phyloP scores from a whole-genome alignment of 1,284 basidiomycete genomes.

The Phylloporus sp. region DNA sequence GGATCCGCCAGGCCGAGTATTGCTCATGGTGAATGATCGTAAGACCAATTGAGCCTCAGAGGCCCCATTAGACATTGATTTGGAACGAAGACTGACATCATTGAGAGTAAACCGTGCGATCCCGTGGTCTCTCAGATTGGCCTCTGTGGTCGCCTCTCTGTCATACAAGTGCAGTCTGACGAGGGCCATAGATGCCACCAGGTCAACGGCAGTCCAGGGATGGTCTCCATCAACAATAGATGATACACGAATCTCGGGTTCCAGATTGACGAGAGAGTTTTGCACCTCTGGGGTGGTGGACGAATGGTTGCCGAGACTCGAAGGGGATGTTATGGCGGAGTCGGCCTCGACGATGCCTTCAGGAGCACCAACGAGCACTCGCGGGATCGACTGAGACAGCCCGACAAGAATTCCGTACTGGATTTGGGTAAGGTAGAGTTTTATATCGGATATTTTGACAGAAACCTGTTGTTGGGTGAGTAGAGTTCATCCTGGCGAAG shows the following conservation, averaged over 20 bases:
- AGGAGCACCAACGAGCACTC: constrained; percentile 57
- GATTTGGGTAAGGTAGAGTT: constrained; percentile 86
- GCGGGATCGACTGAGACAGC: constrained; percentile 77
- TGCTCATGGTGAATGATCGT: constrained; percentile 90
- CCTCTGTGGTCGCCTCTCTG: constrained; percentile 59
- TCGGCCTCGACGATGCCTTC: constrained; percentile 39
- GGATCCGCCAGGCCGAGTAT: constrained; percentile 82
- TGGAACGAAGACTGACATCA: constrained; percentile 80
- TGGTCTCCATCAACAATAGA: constrained; percentile 34
- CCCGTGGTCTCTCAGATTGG: constrained; percentile 76
- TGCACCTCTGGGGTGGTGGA: constrained; percentile 10
- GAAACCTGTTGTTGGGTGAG: constrained; percentile 52
- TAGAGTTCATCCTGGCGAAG: neutral
- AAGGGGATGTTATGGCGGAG: constrained; percentile 20
- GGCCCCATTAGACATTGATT: constrained; percentile 84
- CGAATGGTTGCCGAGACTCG: constrained; percentile 10
- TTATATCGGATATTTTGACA: constrained; percentile 88
- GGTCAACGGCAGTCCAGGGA: constrained; percentile 71
- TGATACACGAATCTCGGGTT: constrained; percentile 56
- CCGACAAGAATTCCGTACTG: constrained; percentile 85
- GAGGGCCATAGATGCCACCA: constrained; percentile 75
- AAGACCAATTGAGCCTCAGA: constrained; percentile 88
- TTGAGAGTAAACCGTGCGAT: constrained; percentile 89
- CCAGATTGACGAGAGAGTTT: constrained; percentile 45
- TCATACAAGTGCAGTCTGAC: constrained; percentile 96